Evolutionary conservation across 805 yeast species (phyloP).

Genomic region (Candida oleophila): DNA sequence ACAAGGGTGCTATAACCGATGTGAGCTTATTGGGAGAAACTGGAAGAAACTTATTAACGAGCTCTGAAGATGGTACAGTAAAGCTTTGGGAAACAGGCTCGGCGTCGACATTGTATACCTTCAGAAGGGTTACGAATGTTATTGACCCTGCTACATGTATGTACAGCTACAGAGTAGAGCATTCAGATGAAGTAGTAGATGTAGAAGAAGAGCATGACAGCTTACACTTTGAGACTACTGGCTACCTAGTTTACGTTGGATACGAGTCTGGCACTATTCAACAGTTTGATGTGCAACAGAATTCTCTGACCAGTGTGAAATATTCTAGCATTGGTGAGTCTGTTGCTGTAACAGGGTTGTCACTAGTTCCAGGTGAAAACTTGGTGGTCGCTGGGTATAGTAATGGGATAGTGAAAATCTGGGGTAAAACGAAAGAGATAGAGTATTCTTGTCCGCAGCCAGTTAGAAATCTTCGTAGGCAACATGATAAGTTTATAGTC

Average conservation of each 20-base stretch:
- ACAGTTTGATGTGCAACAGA: constrained; percentile 14
- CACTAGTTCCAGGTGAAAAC: neutral
- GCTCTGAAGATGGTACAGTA: constrained; percentile 14
- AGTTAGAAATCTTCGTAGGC: neutral
- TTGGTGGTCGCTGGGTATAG: constrained; percentile 2
- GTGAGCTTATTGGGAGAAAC: constrained; percentile 11
- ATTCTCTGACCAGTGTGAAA: constrained; percentile 8
- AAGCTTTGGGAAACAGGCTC: constrained; percentile 17
- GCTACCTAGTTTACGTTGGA: constrained; percentile 13
- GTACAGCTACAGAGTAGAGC: neutral
- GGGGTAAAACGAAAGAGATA: neutral
- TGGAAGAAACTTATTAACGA: constrained; percentile 18
- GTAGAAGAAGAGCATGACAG: neutral
- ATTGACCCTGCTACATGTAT: constrained; percentile 12
- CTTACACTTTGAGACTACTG: constrained; percentile 11
- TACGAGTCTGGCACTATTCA: constrained; percentile 16
- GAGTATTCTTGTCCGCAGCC: neutral
- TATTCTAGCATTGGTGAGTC: neutral
- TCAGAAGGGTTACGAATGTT: constrained; percentile 11
- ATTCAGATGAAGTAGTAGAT: neutral
- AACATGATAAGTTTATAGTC: neutral
- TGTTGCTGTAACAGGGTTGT: constrained; percentile 1
- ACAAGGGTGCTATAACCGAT: constrained; percentile 10
- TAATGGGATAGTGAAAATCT: neutral
- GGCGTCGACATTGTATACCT: constrained; percentile 10